Conservation (phyloP, 225 moss, liverwort and hornwort genomes). For the Antitrichia curtipendula region DNA sequence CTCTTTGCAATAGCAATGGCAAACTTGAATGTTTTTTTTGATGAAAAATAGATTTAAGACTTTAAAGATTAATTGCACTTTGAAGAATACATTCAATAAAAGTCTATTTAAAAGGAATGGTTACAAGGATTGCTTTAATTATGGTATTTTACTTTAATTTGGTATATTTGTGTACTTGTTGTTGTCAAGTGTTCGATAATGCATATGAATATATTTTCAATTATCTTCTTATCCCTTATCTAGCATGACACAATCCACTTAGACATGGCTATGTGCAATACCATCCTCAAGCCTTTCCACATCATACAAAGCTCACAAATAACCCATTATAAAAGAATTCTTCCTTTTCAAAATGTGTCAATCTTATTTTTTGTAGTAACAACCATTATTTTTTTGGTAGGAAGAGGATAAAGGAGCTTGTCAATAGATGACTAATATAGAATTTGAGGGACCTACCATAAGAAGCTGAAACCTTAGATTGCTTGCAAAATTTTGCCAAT, state of each 20-base stretch:
- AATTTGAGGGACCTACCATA: accelerated
- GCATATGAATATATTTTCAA: background rate
- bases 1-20: background rate
- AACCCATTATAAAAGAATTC: accelerated
- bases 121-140: accelerated
- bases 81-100: accelerated
- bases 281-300: background rate
- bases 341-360: background rate
- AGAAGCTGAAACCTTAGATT: background rate
- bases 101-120: accelerated
- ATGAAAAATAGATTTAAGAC: background rate
- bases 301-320: background rate
- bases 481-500: accelerated
- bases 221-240: background rate
- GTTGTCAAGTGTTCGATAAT: background rate
- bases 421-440: accelerated
- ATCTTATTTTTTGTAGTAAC: accelerated
- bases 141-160: background rate
- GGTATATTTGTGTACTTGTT: background rate
- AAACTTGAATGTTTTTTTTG: background rate
- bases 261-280: background rate
- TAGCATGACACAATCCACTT: accelerated
- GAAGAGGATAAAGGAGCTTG: accelerated
- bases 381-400: accelerated
- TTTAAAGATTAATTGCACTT: background rate